These are phyloP conservation scores for Nannochloropsis oceanica DNA, from an alignment of 108 stramenopile genomes.

Conservation along the genomic window DNA sequence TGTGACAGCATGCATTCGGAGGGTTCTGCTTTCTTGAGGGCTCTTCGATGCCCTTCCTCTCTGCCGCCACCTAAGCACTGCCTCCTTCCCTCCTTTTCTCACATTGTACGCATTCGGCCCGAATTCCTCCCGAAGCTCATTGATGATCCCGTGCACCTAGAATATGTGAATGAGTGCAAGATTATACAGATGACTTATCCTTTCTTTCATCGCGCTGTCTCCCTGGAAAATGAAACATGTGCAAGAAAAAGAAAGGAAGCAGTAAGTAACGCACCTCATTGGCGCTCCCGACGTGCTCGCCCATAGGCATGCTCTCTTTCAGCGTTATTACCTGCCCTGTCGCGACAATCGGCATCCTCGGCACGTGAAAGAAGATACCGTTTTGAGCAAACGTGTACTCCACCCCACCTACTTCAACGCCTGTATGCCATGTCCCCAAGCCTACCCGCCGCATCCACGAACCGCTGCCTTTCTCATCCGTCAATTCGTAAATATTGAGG, in stretches of 20 bases:
- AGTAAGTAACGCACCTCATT: background rate
- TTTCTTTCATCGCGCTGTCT: too few relatives aligned
- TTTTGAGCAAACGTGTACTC: conserved; percentile 30
- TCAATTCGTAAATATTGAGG: background rate
- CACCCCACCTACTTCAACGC: conserved; percentile 1
- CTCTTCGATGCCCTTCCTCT: background rate
- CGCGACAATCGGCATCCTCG: background rate
- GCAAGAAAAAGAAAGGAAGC: too few relatives aligned
- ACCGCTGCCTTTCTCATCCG: background rate
- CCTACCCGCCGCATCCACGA: background rate
- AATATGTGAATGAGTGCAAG: background rate
- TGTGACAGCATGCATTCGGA: background rate
- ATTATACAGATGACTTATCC: too few relatives aligned
- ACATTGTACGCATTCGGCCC: background rate
- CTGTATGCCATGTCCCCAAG: background rate
- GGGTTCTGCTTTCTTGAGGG: background rate
- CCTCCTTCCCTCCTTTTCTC: background rate
- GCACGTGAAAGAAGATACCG: background rate
- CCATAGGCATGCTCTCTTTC: background rate
- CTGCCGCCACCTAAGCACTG: background rate
- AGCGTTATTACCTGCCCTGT: background rate
- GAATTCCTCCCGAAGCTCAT: background rate
- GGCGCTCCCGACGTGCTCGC: background rate
- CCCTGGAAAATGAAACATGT: too few relatives aligned
- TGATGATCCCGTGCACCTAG: background rate